Conservation (phyloP, 768 basidiomycete species). For the Termitomyces sp. region DNA sequence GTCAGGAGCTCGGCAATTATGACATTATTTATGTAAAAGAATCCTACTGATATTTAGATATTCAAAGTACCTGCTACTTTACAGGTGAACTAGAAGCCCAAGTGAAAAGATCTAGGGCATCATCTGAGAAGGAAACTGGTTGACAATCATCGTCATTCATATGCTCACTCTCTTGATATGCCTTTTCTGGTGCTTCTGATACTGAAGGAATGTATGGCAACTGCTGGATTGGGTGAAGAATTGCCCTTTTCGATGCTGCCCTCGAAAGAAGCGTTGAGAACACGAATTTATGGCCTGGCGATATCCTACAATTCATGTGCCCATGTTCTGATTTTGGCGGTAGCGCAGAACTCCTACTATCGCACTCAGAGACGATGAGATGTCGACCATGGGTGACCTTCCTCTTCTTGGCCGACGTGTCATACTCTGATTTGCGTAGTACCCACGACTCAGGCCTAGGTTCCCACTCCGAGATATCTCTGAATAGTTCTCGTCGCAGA, state of each 20-base stretch:
- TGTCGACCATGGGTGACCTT: conserved; percentile 3
- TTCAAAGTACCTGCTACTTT: neutral
- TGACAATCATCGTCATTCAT: conserved; percentile 4
- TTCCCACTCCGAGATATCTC: conserved; percentile 48
- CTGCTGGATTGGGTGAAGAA: conserved; percentile 3
- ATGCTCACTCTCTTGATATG: neutral
- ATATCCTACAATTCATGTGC: neutral
- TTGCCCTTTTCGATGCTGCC: conserved; percentile 4
- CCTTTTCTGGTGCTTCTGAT: neutral
- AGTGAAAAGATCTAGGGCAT: conserved; percentile 50
- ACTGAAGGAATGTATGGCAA: neutral
- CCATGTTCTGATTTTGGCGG: neutral
- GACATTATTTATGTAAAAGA: no score
- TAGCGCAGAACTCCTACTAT: neutral
- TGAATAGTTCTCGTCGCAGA: conserved; percentile 10
- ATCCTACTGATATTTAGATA: conserved; percentile 21
- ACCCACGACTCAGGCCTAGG: conserved; percentile 44
- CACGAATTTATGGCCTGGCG: neutral
- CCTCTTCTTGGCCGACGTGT: conserved; percentile 12
- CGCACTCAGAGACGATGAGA: neutral
- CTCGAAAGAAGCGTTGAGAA: conserved; percentile 8
- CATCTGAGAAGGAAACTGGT: conserved; percentile 37
- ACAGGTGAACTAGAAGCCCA: conserved; percentile 2
- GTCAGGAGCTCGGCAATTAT: no score
- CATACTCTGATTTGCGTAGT: conserved; percentile 23